Evolutionary conservation across 2,329 filamentous ascomycete species (phyloP).

Genomic region (Gliomastix tumulicola): DNA sequence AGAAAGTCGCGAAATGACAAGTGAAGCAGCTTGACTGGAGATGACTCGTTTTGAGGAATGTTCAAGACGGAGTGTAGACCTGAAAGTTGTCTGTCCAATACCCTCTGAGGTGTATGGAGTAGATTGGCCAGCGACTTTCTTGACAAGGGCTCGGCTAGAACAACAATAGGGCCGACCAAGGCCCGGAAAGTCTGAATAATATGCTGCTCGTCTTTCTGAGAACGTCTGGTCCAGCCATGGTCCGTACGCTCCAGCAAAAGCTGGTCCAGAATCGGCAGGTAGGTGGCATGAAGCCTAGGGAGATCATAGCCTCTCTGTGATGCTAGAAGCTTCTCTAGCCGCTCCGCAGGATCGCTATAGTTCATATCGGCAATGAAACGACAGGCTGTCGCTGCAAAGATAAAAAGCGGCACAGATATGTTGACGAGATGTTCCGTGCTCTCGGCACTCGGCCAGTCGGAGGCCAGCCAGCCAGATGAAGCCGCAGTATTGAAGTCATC

Average conservation of each 20-base stretch:
- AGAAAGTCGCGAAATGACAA: conserved; percentile 2
- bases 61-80: conserved; percentile 1
- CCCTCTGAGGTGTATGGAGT: not conserved
- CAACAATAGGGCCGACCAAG: conserved; percentile 1
- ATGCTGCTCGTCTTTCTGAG: not conserved
- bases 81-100: not conserved
- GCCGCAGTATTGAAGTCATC: conserved; percentile 10
- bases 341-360: not conserved
- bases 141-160: not conserved
- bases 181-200: not conserved
- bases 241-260: not conserved
- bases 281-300: conserved; percentile 3
- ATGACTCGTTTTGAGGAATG: not conserved
- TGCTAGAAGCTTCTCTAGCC: no score
- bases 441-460: conserved; percentile 4
- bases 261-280: conserved; percentile 4
- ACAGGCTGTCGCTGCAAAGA: conserved; percentile 22
- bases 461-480: not conserved
- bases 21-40: not conserved
- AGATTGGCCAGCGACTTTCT: not conserved
- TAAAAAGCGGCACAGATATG: conserved; percentile 25
- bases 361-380: conserved; percentile 18
- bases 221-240: not conserved
- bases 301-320: conserved; percentile 8
- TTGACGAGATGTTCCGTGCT: conserved; percentile 10